Evolutionary conservation across 495 filamentous ascomycete species (phyloP).

Genomic region (Penicillium roqueforti): DNA sequence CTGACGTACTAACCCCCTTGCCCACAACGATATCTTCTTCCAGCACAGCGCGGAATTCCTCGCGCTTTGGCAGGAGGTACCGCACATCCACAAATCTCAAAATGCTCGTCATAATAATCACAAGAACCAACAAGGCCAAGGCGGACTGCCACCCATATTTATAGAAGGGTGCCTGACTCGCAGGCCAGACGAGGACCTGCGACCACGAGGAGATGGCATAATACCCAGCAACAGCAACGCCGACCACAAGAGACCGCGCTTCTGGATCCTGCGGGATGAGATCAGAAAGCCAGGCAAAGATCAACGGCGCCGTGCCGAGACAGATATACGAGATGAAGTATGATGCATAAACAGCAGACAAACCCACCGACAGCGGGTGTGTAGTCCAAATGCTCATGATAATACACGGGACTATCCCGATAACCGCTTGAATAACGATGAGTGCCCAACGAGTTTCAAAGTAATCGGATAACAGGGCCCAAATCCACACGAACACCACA

Average conservation of each 20-base stretch:
- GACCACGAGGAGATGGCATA: conserved; percentile 34
- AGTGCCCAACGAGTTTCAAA: conserved; percentile 26
- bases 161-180: conserved; percentile 29
- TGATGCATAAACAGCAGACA: conserved; percentile 27
- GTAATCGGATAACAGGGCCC: conserved; percentile 30
- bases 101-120: conserved; percentile 28
- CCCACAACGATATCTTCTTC: conserved; percentile 14
- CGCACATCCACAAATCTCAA: conserved; percentile 27
- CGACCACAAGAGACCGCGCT: conserved; percentile 25
- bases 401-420: conserved; percentile 31
- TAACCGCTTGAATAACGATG: conserved; percentile 24
- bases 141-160: conserved; percentile 32
- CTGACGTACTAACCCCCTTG: conserved; percentile 11
- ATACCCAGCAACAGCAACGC: conserved; percentile 29
- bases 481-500: conserved; percentile 34
- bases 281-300: conserved; percentile 32
- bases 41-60: conserved; percentile 18
- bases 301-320: conserved; percentile 32
- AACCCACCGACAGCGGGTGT: conserved; percentile 17
- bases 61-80: conserved; percentile 27
- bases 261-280: conserved; percentile 33
- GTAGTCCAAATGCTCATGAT: conserved; percentile 33
- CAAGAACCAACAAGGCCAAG: conserved; percentile 24
- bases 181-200: conserved; percentile 32
- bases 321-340: conserved; percentile 28